Conservation (phyloP, 495 filamentous ascomycete genomes). For the Penicillium paradoxum region DNA sequence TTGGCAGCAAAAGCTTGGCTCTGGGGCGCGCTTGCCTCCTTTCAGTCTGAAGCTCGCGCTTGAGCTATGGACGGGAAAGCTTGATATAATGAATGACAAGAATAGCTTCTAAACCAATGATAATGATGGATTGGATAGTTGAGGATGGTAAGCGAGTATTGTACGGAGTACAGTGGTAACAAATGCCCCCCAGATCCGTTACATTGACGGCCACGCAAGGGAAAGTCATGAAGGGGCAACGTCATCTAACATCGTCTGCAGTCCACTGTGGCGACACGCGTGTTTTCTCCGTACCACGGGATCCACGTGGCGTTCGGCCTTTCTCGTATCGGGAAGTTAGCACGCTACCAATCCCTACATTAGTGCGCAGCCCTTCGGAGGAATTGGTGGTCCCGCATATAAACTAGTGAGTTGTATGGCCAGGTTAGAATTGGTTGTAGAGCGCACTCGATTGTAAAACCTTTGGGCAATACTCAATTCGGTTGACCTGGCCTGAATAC, state of each 20-base stretch:
- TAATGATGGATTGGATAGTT: no score
- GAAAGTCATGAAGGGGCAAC: neutral
- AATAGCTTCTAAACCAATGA: no score
- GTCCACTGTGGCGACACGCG: slow-evolving; percentile 1
- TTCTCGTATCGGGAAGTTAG: neutral
- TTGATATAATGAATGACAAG: no score
- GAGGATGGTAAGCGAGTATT: no score
- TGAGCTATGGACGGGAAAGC: slow-evolving; percentile 1
- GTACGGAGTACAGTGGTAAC: no score
- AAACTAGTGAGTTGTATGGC: slow-evolving; percentile 2
- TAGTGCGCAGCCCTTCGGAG: neutral
- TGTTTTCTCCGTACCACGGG: slow-evolving; percentile 17
- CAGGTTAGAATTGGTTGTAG: neutral
- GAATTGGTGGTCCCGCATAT: slow-evolving; percentile 7
- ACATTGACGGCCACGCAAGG: neutral
- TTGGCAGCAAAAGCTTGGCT: slow-evolving; percentile 17
- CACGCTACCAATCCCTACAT: no score
- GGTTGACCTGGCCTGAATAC: neutral
- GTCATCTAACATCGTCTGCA: neutral
- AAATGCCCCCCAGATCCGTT: no score
- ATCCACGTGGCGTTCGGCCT: slow-evolving; percentile 19
- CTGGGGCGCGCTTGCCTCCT: slow-evolving; percentile 4
- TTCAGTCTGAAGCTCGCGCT: neutral
- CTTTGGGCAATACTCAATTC: neutral
- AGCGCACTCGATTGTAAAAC: neutral